Conservation (phyloP, 2,329 filamentous ascomycete genomes). For the Aureobasidium vineae region DNA sequence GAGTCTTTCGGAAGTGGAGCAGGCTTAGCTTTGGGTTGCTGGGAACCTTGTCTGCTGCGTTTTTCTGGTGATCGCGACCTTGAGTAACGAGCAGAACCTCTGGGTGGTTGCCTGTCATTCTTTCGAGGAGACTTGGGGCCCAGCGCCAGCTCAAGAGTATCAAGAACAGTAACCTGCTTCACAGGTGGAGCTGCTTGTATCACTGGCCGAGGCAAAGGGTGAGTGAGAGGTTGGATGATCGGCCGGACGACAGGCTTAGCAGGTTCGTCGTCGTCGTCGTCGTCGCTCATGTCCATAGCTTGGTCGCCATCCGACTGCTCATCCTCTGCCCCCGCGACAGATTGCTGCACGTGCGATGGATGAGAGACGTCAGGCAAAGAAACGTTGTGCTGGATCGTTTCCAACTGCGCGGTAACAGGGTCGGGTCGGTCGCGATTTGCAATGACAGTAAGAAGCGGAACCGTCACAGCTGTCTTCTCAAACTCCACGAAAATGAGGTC, state of each 20-base stretch:
- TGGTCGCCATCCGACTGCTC: slow-evolving; percentile 33
- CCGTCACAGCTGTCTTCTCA: slow-evolving; percentile 42
- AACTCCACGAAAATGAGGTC: slow-evolving; percentile 53
- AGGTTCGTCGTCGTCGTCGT: slow-evolving; percentile 26
- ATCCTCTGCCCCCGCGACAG: slow-evolving; percentile 31
- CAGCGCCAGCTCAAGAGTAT: slow-evolving; percentile 38
- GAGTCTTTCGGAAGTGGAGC: slow-evolving; percentile 31
- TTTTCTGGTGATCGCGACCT: slow-evolving; percentile 31
- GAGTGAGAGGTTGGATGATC: neutral
- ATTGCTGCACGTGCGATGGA: slow-evolving; percentile 22
- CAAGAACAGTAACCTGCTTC: slow-evolving; percentile 30
- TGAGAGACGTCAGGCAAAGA: neutral
- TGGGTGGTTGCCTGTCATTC: slow-evolving; percentile 27
- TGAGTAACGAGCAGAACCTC: slow-evolving; percentile 30
- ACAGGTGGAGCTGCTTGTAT: neutral
- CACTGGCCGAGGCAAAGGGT: slow-evolving; percentile 3
- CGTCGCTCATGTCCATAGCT: slow-evolving; percentile 30
- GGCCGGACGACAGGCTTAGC: neutral
- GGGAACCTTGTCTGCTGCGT: slow-evolving; percentile 22
- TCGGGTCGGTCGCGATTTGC: slow-evolving; percentile 43
- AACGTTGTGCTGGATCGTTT: neutral
- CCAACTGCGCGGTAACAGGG: slow-evolving; percentile 28
- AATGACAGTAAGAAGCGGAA: slow-evolving; percentile 47
- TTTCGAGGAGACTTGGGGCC: slow-evolving; percentile 16
- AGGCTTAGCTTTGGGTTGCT: slow-evolving; percentile 27